Conservation (phyloP, 2,329 filamentous ascomycete genomes). For the Xylaria sp. region DNA sequence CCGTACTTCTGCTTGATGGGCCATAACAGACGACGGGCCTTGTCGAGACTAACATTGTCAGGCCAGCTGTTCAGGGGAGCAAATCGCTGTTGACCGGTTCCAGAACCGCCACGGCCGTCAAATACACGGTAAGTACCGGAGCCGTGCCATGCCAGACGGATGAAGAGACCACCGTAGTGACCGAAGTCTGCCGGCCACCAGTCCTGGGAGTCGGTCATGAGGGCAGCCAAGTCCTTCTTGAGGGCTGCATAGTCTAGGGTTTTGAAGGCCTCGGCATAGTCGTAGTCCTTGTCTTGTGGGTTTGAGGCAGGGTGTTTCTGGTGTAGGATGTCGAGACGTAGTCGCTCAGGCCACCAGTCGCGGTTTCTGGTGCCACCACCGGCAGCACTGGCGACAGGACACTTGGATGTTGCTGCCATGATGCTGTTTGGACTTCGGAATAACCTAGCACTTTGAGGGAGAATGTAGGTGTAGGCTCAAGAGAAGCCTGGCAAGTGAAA, state of each 20-base stretch:
- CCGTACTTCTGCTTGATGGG: conserved; percentile 83
- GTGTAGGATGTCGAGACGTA: conserved; percentile 67
- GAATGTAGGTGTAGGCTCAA: not conserved
- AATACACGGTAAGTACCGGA: conserved; percentile 71
- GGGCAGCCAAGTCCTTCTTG: conserved; percentile 65
- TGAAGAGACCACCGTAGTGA: conserved; percentile 74
- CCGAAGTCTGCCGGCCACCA: conserved; percentile 81
- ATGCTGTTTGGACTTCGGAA: conserved; percentile 3
- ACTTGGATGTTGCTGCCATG: conserved; percentile 17
- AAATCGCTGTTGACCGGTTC: conserved; percentile 71
- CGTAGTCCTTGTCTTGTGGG: conserved; percentile 60
- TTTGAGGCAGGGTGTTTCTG: conserved; percentile 61
- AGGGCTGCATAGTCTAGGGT: conserved; percentile 63
- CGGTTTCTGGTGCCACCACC: conserved; percentile 62
- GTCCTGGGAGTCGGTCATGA: conserved; percentile 75
- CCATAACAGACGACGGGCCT: conserved; percentile 73
- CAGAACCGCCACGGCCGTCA: conserved; percentile 70
- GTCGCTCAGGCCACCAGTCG: conserved; percentile 70
- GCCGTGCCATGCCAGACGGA: conserved; percentile 78
- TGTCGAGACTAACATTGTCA: conserved; percentile 73
- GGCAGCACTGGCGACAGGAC: conserved; percentile 35
- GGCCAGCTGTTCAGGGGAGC: conserved; percentile 79
- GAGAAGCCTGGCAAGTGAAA: not conserved
- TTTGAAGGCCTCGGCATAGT: conserved; percentile 70
- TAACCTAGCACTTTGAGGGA: not conserved